Percentiles rank a stretch among this genome's conserved stretches.
phyloP scores from a whole-genome alignment of 73 alveolate genomes.

The Paramecium sexaurelia region DNA sequence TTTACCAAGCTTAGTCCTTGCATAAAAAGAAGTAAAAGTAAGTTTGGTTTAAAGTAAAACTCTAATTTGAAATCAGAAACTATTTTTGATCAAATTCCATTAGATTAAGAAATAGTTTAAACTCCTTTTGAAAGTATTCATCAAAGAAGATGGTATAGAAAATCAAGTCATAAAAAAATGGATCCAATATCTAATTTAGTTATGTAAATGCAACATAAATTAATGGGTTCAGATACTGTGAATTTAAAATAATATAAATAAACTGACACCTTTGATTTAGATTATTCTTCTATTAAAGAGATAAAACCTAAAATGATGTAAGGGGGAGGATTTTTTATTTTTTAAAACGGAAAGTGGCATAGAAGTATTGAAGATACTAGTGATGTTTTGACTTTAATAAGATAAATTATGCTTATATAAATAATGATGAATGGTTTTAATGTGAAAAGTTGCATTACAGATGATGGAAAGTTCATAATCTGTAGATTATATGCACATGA shows the following conservation, averaged over 20 bases:
- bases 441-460: neutral
- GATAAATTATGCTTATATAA: neutral
- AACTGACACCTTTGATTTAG: neutral
- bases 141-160: neutral
- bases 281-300: neutral
- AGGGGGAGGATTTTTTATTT: neutral
- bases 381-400: neutral
- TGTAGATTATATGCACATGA: conserved; percentile 34
- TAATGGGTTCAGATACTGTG: neutral
- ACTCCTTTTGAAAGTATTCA: neutral
- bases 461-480: neutral
- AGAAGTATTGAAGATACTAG: neutral
- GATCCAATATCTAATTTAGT: neutral
- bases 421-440: neutral
- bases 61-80: neutral
- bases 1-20: neutral
- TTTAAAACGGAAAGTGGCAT: neutral
- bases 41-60: neutral
- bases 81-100: neutral
- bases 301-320: neutral
- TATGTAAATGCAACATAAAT: neutral
- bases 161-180: neutral
- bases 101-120: neutral
- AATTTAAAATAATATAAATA: neutral
- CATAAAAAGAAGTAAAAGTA: neutral